Evolutionary conservation across 2,329 filamentous ascomycete genomes (phyloP).

Genomic region (Aphanoascus verrucosus): DNA sequence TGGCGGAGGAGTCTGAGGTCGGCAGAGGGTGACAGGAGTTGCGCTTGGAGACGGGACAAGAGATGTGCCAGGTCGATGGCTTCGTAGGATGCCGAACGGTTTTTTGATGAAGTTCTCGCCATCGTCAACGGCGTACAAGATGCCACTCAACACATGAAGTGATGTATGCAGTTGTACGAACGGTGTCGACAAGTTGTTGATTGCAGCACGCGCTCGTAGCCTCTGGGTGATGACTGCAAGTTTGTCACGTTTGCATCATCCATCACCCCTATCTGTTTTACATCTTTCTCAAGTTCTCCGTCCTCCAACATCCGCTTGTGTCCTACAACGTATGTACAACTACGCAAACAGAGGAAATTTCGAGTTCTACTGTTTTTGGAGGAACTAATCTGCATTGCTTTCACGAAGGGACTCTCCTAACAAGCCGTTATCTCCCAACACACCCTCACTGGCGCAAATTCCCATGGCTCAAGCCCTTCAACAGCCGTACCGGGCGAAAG

Average conservation of each 20-base stretch:
- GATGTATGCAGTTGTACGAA: neutral
- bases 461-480: no score
- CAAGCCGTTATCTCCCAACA: no score
- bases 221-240: neutral
- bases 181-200: neutral
- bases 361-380: no score
- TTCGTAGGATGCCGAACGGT: slow-evolving; percentile 21
- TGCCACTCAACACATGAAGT: neutral
- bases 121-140: slow-evolving; percentile 7
- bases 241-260: slow-evolving; percentile 3
- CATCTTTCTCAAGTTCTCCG: neutral
- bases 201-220: neutral
- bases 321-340: neutral
- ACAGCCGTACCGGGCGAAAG: no score
- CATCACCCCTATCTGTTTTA: neutral
- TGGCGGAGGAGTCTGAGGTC: slow-evolving; percentile 30
- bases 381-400: no score
- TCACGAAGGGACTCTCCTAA: no score
- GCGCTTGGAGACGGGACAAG: slow-evolving; percentile 35
- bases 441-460: no score
- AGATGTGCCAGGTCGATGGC: slow-evolving; percentile 34
- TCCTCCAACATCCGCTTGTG: neutral
- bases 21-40: slow-evolving; percentile 32
- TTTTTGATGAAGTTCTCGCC: slow-evolving; percentile 13
- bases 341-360: no score